phyloP scores from a whole-genome alignment of 108 stramenopile genomes.

The Skeletonema menzelii region DNA sequence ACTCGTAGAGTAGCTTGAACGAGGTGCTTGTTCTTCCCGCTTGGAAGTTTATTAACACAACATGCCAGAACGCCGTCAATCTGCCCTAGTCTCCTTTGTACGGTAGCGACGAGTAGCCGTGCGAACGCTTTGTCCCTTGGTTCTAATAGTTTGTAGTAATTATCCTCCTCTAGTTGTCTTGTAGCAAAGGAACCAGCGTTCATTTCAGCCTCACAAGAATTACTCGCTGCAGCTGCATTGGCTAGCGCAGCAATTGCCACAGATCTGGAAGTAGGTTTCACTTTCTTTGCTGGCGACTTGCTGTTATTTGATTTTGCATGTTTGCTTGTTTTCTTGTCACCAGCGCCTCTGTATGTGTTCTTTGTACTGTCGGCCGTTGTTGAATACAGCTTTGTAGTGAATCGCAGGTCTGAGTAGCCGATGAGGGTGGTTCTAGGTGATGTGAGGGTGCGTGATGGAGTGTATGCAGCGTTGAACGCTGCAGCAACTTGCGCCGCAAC shows the following conservation, averaged over 20 bases:
- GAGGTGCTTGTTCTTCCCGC: constrained; percentile 41
- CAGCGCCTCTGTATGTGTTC: not conserved
- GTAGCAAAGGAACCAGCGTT: constrained; percentile 42
- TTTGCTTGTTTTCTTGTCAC: not conserved
- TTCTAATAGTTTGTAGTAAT: constrained; percentile 45
- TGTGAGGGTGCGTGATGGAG: not conserved
- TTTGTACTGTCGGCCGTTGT: not conserved
- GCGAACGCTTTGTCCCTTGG: constrained; percentile 72
- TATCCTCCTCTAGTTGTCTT: constrained; percentile 54
- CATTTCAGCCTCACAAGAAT: not conserved
- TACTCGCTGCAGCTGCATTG: constrained; percentile 11
- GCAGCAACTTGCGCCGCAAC: not conserved
- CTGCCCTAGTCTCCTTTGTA: constrained; percentile 73
- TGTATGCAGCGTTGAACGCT: not conserved
- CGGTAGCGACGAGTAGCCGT: constrained; percentile 65
- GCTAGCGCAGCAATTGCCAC: constrained; percentile 41
- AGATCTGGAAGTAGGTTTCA: constrained; percentile 25
- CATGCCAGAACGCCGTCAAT: constrained; percentile 60
- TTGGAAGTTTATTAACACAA: constrained; percentile 29
- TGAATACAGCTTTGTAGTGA: not conserved
- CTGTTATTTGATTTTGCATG: not conserved
- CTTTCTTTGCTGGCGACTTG: not conserved
- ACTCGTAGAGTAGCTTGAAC: constrained; percentile 59
- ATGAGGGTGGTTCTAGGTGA: too few relatives aligned
- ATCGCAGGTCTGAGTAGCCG: not conserved